Conservation (phyloP, 495 filamentous ascomycete genomes). For the Filosporella fistucella region DNA sequence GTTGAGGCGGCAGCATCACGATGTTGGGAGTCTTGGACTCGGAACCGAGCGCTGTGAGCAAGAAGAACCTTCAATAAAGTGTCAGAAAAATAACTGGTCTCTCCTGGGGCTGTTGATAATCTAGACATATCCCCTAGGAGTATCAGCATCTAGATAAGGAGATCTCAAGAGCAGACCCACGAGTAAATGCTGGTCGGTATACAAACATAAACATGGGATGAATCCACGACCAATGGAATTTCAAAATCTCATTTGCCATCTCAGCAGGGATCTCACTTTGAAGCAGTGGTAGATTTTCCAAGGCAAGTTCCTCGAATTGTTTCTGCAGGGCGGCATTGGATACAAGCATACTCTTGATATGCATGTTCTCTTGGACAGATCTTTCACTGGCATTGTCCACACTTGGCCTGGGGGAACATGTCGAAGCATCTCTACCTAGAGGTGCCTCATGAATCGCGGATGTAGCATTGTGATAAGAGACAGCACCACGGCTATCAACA, state of each 20-base stretch:
- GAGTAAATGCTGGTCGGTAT: slow-evolving; percentile 46
- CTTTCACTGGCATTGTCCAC: neutral
- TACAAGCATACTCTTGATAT: neutral
- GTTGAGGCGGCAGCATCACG: too few relatives aligned
- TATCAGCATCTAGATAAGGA: too few relatives aligned
- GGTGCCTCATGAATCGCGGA: neutral
- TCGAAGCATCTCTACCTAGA: too few relatives aligned
- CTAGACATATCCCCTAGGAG: too few relatives aligned
- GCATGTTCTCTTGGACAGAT: neutral
- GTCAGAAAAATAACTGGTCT: too few relatives aligned
- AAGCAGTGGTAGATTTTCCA: slow-evolving; percentile 1
- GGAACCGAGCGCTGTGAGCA: too few relatives aligned
- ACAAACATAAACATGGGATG: slow-evolving; percentile 48
- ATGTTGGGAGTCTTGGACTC: too few relatives aligned
- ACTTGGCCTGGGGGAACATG: too few relatives aligned
- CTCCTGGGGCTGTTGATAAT: too few relatives aligned
- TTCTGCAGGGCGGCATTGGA: slow-evolving; percentile 1
- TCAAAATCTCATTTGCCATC: slow-evolving; percentile 28
- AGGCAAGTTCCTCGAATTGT: neutral
- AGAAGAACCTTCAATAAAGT: too few relatives aligned
- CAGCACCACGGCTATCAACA: neutral
- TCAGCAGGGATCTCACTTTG: slow-evolving; percentile 11
- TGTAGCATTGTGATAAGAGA: slow-evolving; percentile 1
- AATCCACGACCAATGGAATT: slow-evolving; percentile 51
- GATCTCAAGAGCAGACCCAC: slow-evolving; percentile 32